phyloP scores from a whole-genome alignment of 306 rosid species.

The Pyrus bretschneideri region DNA sequence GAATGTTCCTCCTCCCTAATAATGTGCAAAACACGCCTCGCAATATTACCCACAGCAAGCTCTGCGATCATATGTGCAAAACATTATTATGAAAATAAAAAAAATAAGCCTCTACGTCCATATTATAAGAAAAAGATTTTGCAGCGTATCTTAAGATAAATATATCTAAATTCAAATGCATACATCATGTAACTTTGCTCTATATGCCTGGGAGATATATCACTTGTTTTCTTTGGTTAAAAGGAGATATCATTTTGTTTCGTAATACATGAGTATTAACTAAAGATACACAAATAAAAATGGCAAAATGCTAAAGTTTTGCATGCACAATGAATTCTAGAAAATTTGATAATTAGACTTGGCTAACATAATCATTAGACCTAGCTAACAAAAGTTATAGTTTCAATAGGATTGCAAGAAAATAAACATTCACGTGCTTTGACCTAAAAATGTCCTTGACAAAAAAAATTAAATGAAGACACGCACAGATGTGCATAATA shows the following conservation, averaged over 20 bases:
- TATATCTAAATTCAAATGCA: not conserved
- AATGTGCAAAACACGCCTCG: constrained; percentile 92
- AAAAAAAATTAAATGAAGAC: not conserved
- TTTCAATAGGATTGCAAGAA: not conserved
- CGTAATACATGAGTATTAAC: not conserved
- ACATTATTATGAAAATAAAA: constrained; percentile 15
- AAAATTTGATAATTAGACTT: not conserved
- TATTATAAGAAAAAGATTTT: constrained; percentile 1
- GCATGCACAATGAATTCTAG: not conserved
- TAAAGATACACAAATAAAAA: not conserved
- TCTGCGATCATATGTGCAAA: constrained; percentile 47
- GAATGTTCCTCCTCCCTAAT: constrained; percentile 94
- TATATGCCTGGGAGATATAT: not conserved
- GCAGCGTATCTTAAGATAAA: not conserved
- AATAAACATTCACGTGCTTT: not conserved
- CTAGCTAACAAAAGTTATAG: not conserved
- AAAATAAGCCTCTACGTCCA: constrained; percentile 2
- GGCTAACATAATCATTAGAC: too few relatives aligned
- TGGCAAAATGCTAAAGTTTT: not conserved
- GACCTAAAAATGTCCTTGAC: not conserved
- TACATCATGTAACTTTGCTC: not conserved
- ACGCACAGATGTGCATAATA: not conserved
- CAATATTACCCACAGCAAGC: constrained; percentile 96
- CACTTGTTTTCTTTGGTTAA: not conserved
- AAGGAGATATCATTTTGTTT: not conserved